These are phyloP conservation scores for Fusarium armeniacum DNA, from an alignment of 2,329 filamentous ascomycete species.

Conservation along the genomic window DNA sequence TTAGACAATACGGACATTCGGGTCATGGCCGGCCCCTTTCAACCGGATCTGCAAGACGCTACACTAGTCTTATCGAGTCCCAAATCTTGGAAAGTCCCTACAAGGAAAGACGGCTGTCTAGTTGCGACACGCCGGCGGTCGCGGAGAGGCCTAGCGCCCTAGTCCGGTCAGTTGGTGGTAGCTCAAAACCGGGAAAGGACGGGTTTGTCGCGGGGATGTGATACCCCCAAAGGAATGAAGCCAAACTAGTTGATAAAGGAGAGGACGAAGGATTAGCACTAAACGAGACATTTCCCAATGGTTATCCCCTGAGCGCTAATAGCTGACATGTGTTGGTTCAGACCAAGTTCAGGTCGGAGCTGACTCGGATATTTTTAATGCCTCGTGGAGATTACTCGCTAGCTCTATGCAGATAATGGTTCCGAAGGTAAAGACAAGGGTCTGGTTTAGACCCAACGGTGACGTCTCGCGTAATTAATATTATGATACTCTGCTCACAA, in stretches of 20 bases:
- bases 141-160: background rate
- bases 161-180: background rate
- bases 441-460: background rate
- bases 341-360: background rate
- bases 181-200: background rate
- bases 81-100: background rate
- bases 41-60: constrained; percentile 1
- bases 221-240: background rate
- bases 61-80: constrained; percentile 2
- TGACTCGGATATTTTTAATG: constrained; percentile 5
- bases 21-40: background rate
- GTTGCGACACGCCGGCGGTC: background rate
- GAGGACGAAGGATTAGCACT: background rate
- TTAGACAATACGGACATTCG: background rate
- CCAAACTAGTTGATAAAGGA: background rate
- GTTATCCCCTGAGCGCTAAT: background rate
- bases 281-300: background rate
- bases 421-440: background rate
- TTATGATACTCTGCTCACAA: background rate
- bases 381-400: background rate
- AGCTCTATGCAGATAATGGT: background rate
- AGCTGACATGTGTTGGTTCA: background rate
- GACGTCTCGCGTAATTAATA: constrained; percentile 6
- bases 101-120: background rate
- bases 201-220: background rate